A percentile compares a stretch with the other conserved stretches of the same genome.
Evolutionary conservation across 768 basidiomycete genomes (phyloP).

Genomic region (Suillus subalutaceus): DNA sequence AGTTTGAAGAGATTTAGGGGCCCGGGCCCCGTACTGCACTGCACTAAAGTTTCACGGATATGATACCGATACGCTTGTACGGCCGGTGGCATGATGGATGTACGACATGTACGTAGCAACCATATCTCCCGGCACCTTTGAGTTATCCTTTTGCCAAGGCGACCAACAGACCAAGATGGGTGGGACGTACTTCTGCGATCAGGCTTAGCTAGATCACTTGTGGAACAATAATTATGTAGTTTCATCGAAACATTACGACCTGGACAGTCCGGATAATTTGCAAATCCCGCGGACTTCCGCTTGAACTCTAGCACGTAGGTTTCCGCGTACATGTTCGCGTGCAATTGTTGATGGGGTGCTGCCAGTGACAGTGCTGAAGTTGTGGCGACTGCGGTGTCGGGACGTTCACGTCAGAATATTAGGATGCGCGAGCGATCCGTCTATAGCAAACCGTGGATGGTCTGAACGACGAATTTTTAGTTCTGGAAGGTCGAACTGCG

Average conservation of each 20-base stretch:
- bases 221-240: not conserved
- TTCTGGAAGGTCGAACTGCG: not conserved
- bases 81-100: not conserved
- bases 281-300: not conserved
- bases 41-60: not conserved
- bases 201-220: not conserved
- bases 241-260: not conserved
- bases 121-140: not conserved
- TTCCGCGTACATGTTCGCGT: not conserved
- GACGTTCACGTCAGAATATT: not conserved
- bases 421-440: not conserved
- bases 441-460: not conserved
- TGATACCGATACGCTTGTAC: not conserved
- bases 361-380: not conserved
- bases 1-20: not conserved
- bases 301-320: not conserved
- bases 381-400: not conserved
- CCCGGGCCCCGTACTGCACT: not conserved
- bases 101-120: constrained; percentile 1
- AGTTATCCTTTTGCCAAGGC: not conserved
- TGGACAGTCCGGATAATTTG: not conserved
- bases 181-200: not conserved
- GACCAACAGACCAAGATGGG: not conserved
- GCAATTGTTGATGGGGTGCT: not conserved
- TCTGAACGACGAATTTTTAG: not conserved